Base-by-base conservation (phyloP, 495 filamentous ascomycete species). In the Neurospora sp. region DNA sequence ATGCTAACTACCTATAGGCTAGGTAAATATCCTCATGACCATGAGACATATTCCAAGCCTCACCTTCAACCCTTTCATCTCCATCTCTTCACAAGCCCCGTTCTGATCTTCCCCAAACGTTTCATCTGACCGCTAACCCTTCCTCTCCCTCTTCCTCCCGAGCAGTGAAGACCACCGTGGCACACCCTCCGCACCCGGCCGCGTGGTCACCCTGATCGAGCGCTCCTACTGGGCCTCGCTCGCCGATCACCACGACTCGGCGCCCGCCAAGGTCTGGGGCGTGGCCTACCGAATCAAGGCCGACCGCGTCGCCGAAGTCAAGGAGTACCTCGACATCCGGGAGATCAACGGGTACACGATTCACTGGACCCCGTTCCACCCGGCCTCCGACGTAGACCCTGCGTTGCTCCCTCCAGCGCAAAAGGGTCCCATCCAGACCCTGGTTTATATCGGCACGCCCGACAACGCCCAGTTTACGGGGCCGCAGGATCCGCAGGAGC, bases 331-430 rank as follows among this genome's bases (percentile, higher is more conserved):
- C 42, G 94, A 98, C 79, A 94, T 97, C 72, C 91, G 96, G 16
- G 96, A 99, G 82, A 97, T 98, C 76, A 96, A 98, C 80, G 96
- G 96, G 8, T 98, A 98, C 79, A 92, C 88, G 40, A 94, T 96
- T 74, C 93, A 96, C 78, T 93, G 93, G 81, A 94, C 93, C 27
- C 89, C 90, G 2, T 97, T 97, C 81, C 84, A 92, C 78, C 87
- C 91, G 11, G 83, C 87, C 14, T 77, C 84, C 71, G 82, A 80
- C 22, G 78, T 84, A 39, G 76, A 78, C 48, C 71, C 77, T 39
- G 41, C 65, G 48, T 72, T 68, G 65, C 74, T 3, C 6, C 61
- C 40, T 76, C 76, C 72, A 35, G 69, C 70, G 38, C 59, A 22
- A 22, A 5, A 68, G 11, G 71, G 31, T 37, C 76, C 78, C 74